Evolutionary conservation across 83 land plant species (phyloP), one percentile per base, ranked within the genome.

Genomic region (Picea mariana): DNA sequence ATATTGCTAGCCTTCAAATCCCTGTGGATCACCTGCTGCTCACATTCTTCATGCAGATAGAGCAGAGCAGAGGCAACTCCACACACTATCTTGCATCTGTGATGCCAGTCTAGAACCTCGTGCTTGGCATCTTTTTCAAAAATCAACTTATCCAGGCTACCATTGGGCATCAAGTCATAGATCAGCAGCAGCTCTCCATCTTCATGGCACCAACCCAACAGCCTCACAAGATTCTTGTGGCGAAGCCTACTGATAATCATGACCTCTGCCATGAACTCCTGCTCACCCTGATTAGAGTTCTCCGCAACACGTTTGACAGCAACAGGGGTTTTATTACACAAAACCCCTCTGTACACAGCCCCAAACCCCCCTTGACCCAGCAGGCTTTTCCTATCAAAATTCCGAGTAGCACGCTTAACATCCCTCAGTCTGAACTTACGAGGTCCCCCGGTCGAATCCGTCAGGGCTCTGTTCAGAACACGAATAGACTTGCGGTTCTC

Each of bases 1-100:
- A 91, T 87, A 65, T 93, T 93, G 85, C 87, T 86, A 1, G 90
- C 76, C 69, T 93, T 93, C 18, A 93, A 78, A 76, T 93, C 91
- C 1, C 91, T 62, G 69, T 93, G 95, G 16, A 93, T 83, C 67
- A 93, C 87, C 71, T 81, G 78, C 44, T 80, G 75, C n/a, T 86
- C 84, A 44, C 87, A 83, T 13, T 86, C 93, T 3, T 84, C 66
- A 38, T 93, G 93, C 2, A 93, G 87, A 71, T 93, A 93, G 16
- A 81, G 79, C 59, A 93, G 60, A 20, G 90, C 87, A 16, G 86
- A 68, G 18, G 91, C 89, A 44, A 90, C 77, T 3, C 90, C 95
- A 18, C 44, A 52, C 0, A 90, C 83, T 15, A 92, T 83, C 55
- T 67, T 82, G 60, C 65, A 80, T 82, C 91, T 59, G 17, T 34